Evolutionary conservation across 345 rosid species (phyloP).

Genomic region (Rubroshorea leprosula): DNA sequence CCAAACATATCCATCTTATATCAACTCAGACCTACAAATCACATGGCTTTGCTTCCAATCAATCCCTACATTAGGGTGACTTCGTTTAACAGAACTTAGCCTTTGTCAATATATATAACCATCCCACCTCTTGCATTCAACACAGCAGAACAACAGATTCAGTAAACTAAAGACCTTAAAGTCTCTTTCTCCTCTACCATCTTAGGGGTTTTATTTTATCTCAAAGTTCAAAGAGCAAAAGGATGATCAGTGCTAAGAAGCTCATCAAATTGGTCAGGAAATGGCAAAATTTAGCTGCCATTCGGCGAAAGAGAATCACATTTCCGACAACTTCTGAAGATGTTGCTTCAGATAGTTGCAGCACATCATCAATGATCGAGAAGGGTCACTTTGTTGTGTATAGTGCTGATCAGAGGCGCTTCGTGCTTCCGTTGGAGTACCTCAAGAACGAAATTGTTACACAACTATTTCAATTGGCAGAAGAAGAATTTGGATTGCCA

Average conservation of each 20-base stretch:
- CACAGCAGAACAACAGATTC: too few relatives aligned
- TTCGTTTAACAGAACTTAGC: too few relatives aligned
- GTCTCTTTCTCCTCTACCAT: too few relatives aligned
- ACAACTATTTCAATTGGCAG: conserved; percentile 23
- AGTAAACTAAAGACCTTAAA: too few relatives aligned
- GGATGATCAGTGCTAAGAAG: conserved; percentile 26
- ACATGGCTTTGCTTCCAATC: too few relatives aligned
- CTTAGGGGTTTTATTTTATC: too few relatives aligned
- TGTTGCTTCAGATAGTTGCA: background rate
- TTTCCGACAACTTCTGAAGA: background rate
- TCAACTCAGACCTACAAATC: too few relatives aligned
- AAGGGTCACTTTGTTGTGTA: conserved; percentile 32
- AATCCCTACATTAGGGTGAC: too few relatives aligned
- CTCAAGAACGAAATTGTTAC: conserved; percentile 18
- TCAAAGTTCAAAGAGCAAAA: too few relatives aligned
- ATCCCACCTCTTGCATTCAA: too few relatives aligned
- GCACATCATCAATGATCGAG: conserved; percentile 3
- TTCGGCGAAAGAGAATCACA: conserved; percentile 22
- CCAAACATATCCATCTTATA: too few relatives aligned
- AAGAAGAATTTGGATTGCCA: conserved; percentile 32
- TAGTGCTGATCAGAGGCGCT: conserved; percentile 22
- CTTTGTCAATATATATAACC: too few relatives aligned
- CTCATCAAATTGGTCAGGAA: conserved; percentile 28
- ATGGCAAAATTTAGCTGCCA: conserved; percentile 28
- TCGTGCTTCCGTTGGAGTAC: conserved; percentile 22